A percentile compares a stretch with the other conserved stretches of the same genome.
These are phyloP conservation scores for Fusarium nurragi DNA, from an alignment of 2,329 filamentous ascomycete genomes.

Conservation along the genomic window DNA sequence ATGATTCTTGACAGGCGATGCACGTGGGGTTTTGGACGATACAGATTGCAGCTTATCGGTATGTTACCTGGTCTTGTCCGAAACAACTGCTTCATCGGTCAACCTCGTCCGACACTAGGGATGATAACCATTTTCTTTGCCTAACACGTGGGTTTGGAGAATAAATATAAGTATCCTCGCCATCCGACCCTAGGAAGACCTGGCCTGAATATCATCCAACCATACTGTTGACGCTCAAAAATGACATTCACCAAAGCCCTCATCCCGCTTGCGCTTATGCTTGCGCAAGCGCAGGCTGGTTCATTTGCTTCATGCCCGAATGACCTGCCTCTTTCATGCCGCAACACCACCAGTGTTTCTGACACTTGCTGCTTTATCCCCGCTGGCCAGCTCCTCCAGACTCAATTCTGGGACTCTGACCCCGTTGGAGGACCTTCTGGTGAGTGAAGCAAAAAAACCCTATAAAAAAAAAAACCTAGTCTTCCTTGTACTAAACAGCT, in stretches of 20 bases:
- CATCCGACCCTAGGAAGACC: background rate
- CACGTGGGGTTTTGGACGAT: slow-evolving; percentile 37
- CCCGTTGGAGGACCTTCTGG: slow-evolving; percentile 68
- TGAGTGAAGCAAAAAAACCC: background rate
- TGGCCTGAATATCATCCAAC: background rate
- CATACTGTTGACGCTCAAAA: background rate
- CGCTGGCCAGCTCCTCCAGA: slow-evolving; percentile 75
- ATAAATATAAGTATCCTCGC: slow-evolving; percentile 9
- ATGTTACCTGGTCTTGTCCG: slow-evolving; percentile 4
- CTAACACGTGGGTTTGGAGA: slow-evolving; percentile 1
- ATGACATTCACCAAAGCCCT: slow-evolving; percentile 23
- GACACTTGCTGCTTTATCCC: slow-evolving; percentile 80
- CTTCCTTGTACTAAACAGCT: background rate
- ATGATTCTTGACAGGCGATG: slow-evolving; percentile 20
- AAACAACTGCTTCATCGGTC: slow-evolving; percentile 36
- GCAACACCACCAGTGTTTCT: slow-evolving; percentile 66
- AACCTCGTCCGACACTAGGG: slow-evolving; percentile 1
- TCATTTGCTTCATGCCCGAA: slow-evolving; percentile 29
- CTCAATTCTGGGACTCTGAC: slow-evolving; percentile 80
- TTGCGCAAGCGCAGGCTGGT: slow-evolving; percentile 14
- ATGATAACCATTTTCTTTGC: background rate
- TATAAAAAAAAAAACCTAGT: no score
- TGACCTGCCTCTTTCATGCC: slow-evolving; percentile 56
- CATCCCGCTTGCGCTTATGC: slow-evolving; percentile 18
- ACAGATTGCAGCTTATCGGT: slow-evolving; percentile 23